Base-by-base conservation (phyloP, 495 filamentous ascomycete genomes). In the Poronia punctata region DNA sequence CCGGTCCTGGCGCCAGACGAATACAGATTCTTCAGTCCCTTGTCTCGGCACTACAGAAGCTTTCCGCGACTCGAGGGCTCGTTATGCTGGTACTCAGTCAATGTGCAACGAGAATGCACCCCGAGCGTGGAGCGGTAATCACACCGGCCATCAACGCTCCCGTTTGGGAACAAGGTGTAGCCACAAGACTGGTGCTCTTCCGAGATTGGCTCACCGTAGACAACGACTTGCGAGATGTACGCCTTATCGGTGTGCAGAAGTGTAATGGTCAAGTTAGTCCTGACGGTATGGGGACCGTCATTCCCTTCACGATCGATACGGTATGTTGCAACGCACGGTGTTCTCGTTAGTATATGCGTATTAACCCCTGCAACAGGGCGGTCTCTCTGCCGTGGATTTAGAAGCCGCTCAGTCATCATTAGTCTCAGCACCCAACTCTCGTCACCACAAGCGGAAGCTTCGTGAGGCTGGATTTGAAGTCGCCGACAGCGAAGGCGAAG, bases 61-160 rank as follows among this genome's bases (percentile, higher is more conserved):
- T 92, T 1, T 86, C 88, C 1, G 72, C 75, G n/a, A 68, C 78
- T 9, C 72, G 72, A 38, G 68, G 79, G 43, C 54, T 88, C 22
- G 83, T 84, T 10, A 60, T 90, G 20, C 59, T 90, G 8, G 54
- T 86, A 7, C 70, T 84, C 34, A 84, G 77, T 25, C 84, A 89
- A 52, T 80, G 75, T 15, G 78, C 77, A 16, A 88, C 84, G 11
- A 81, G 77, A 49, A 75, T 87, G 49, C 65, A 74, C 42, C 53
- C 53, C 17, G 73, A 75, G 17, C 74, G 67, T 25, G 57, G 65
- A 23, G 79, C 84, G 10, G 74, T 80, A n/a, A 67, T 94, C n/a
- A 65, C 76, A 38, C 84, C 87, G 4, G 72, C 81, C 19, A 61
- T 92, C 42, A 79, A 79, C 35, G 59, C 66, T 38, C 73, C 72